Conservation (phyloP, 306 rosid species). For the Casuarina cunninghamiana region DNA sequence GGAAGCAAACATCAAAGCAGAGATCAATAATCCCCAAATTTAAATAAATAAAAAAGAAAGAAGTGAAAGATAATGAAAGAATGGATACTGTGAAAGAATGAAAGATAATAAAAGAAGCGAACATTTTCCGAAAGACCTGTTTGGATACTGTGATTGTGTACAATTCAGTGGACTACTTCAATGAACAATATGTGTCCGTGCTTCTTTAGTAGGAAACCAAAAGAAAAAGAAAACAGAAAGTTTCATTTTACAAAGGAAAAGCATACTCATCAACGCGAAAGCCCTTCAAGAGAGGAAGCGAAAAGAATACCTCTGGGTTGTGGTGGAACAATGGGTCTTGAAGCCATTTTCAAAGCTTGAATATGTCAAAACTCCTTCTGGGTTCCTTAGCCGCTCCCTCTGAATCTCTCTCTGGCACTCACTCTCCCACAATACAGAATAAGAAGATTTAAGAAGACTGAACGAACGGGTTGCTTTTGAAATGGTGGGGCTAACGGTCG, state of each 20-base stretch:
- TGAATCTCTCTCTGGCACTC: constrained; percentile 15
- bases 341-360: constrained; percentile 49
- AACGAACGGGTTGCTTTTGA: constrained; percentile 33
- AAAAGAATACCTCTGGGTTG: constrained; percentile 55
- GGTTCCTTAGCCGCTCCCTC: constrained; percentile 7
- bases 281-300: background rate
- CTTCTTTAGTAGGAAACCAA: background rate
- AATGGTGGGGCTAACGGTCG: constrained; percentile 71
- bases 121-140: too few species aligned
- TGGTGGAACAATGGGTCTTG: constrained; percentile 63
- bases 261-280: background rate
- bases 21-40: too few species aligned
- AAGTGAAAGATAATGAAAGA: too few species aligned
- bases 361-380: constrained; percentile 17
- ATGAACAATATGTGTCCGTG: too few species aligned
- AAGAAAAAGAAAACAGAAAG: background rate
- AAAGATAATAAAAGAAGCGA: too few species aligned
- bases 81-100: too few species aligned
- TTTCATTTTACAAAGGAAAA: background rate
- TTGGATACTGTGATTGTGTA: too few species aligned
- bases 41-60: background rate
- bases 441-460: constrained; percentile 18
- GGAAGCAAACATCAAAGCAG: too few species aligned
- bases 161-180: too few species aligned
- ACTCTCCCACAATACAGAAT: background rate